Evolutionary conservation across 257 asterid genomes (phyloP).

Genomic region (Henckelia pumila): DNA sequence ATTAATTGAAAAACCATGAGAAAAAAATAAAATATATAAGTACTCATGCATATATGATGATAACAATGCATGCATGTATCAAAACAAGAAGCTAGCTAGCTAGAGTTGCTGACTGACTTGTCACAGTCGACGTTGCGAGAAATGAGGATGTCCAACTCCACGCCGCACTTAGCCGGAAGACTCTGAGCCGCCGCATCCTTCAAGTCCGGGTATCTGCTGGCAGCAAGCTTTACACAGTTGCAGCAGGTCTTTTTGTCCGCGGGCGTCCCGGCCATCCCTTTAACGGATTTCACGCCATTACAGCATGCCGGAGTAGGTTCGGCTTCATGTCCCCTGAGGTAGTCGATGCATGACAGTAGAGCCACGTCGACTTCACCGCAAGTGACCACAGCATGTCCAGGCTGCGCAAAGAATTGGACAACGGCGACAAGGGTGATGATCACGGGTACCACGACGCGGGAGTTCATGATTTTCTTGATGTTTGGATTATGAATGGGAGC

Average conservation of each 20-base stretch:
- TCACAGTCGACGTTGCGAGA: constrained; percentile 38
- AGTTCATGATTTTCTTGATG: background rate
- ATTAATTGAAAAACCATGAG: no score
- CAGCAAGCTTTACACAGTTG: constrained; percentile 40
- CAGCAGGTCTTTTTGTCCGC: constrained; percentile 36
- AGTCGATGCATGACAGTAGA: constrained; percentile 35
- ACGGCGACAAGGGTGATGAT: constrained; percentile 29
- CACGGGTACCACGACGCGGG: constrained; percentile 6
- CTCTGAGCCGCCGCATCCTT: constrained; percentile 42
- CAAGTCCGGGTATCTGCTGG: constrained; percentile 28
- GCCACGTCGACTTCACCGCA: constrained; percentile 43
- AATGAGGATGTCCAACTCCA: constrained; percentile 33
- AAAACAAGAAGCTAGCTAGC: no score
- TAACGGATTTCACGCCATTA: constrained; percentile 29
- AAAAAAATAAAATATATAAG: no score
- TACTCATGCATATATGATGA: no score
- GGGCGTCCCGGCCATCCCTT: constrained; percentile 17
- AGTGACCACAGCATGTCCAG: constrained; percentile 32
- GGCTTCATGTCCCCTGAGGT: constrained; percentile 30
- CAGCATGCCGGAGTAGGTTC: constrained; percentile 33
- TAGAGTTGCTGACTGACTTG: constrained; percentile 17
- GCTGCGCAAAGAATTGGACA: constrained; percentile 17
- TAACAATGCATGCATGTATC: no score
- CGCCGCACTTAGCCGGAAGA: constrained; percentile 37
- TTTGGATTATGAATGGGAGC: background rate